A percentile compares a stretch with the other conserved stretches of the same genome.
Conservation (phyloP, 2,329 filamentous ascomycete species). For the Alternaria sp. region DNA sequence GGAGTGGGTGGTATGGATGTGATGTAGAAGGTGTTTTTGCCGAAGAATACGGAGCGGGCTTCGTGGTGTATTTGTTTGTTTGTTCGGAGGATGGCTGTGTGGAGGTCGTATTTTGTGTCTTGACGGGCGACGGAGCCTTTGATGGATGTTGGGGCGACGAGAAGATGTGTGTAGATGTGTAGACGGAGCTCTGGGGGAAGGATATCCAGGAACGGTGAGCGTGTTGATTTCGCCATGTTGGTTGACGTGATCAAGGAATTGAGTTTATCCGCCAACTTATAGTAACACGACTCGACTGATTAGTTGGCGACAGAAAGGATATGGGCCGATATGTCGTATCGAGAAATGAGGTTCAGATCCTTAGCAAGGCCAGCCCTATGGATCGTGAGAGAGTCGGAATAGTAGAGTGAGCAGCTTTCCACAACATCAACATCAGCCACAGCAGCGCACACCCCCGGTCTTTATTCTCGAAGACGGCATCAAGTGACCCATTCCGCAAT, state of each 20-base stretch:
- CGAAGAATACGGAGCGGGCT: constrained; percentile 50
- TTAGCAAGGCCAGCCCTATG: constrained; percentile 3
- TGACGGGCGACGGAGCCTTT: constrained; percentile 26
- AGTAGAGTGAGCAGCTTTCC: background rate
- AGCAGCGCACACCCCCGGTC: constrained; percentile 7
- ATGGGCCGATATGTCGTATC: background rate
- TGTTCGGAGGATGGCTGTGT: constrained; percentile 46
- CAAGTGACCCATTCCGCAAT: constrained; percentile 8
- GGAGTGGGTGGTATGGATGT: constrained; percentile 18
- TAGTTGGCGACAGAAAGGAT: background rate
- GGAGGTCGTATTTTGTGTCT: constrained; percentile 36
- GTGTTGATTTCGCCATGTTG: constrained; percentile 9
- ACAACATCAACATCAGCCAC: background rate
- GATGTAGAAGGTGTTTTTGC: constrained; percentile 49
- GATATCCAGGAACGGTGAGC: constrained; percentile 29
- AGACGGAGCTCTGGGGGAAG: constrained; percentile 42
- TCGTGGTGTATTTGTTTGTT: constrained; percentile 51
- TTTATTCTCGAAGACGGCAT: constrained; percentile 11
- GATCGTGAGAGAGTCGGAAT: background rate
- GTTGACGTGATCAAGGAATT: background rate
- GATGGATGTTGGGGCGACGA: constrained; percentile 26
- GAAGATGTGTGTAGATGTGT: constrained; percentile 37
- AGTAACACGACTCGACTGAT: background rate
- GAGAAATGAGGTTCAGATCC: background rate
- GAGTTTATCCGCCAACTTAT: background rate